Percentiles rank a stretch among this genome's conserved stretches.
phyloP scores from a whole-genome alignment of 768 basidiomycete genomes.

The Hypholoma fasciculare region DNA sequence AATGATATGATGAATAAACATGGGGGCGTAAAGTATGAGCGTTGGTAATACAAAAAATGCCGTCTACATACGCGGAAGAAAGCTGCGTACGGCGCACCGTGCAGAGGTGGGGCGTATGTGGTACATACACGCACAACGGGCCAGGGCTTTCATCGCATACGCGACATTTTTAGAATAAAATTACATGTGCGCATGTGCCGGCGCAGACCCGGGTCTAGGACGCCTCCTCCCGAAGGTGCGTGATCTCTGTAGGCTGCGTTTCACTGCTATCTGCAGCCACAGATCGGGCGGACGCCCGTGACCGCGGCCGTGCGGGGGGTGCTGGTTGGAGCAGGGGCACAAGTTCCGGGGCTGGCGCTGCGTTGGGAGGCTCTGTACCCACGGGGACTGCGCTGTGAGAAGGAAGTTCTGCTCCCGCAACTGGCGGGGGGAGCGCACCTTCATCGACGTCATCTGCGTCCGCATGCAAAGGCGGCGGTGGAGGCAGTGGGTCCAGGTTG shows the following conservation, averaged over 20 bases:
- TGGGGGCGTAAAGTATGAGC: not conserved
- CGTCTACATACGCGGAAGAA: constrained; percentile 6
- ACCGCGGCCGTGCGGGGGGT: constrained; percentile 6
- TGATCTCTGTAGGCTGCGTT: constrained; percentile 1
- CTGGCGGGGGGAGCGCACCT: constrained; percentile 10
- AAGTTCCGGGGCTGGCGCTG: constrained; percentile 19
- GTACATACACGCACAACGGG: not conserved
- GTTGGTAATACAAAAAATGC: constrained; percentile 5
- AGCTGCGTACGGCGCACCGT: not conserved
- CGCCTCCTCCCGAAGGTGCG: constrained; percentile 5
- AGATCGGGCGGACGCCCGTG: constrained; percentile 17
- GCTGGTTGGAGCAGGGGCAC: constrained; percentile 21
- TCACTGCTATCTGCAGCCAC: constrained; percentile 6
- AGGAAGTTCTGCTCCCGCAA: constrained; percentile 6
- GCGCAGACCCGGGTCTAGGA: constrained; percentile 4
- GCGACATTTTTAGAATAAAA: constrained; percentile 7
- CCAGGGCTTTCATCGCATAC: not conserved
- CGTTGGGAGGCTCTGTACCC: constrained; percentile 19
- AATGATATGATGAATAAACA: not conserved
- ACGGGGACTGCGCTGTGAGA: constrained; percentile 17
- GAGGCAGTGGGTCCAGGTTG: not conserved
- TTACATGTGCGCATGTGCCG: not conserved
- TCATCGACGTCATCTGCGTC: not conserved
- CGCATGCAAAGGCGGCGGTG: constrained; percentile 1
- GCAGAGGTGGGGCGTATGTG: not conserved